Evolutionary conservation across 2,329 filamentous ascomycete genomes (phyloP).

Genomic region (Aspergillus brasiliensis): DNA sequence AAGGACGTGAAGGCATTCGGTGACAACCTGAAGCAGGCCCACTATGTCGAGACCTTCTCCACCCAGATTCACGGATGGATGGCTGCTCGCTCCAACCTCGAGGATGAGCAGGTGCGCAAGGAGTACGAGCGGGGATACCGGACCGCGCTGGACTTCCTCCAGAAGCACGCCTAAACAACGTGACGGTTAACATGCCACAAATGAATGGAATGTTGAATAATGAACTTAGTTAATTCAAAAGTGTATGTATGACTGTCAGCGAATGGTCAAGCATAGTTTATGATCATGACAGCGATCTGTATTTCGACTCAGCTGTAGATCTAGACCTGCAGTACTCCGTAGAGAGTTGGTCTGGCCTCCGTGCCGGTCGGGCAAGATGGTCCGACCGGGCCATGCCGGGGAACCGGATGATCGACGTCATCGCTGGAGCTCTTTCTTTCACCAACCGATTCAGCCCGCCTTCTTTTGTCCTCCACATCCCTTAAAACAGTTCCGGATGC

Average conservation of each 20-base stretch:
- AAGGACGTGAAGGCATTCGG: constrained; percentile 48
- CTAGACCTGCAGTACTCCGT: background rate
- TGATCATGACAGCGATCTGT: too few relatives aligned
- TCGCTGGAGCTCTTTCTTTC: background rate
- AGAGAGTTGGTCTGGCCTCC: background rate
- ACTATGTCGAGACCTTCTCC: constrained; percentile 48
- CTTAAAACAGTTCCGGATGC: background rate
- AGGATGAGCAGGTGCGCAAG: constrained; percentile 42
- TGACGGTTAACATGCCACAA: background rate
- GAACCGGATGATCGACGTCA: constrained; percentile 6
- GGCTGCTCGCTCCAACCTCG: constrained; percentile 46
- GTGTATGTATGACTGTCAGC: background rate
- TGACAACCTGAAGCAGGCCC: constrained; percentile 39
- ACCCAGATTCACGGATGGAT: constrained; percentile 51
- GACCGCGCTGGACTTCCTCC: constrained; percentile 44
- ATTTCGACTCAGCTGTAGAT: too few relatives aligned
- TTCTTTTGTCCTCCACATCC: background rate
- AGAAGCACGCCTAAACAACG: constrained; percentile 39
- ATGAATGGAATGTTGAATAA: background rate
- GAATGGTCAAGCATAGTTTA: background rate
- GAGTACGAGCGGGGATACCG: constrained; percentile 49
- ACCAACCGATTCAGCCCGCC: too few relatives aligned
- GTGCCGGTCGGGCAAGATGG: background rate
- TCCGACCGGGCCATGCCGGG: background rate
- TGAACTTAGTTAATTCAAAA: background rate